These are phyloP conservation scores for Quercus wislizeni DNA, from an alignment of 306 rosid genomes.

Conservation along the genomic window DNA sequence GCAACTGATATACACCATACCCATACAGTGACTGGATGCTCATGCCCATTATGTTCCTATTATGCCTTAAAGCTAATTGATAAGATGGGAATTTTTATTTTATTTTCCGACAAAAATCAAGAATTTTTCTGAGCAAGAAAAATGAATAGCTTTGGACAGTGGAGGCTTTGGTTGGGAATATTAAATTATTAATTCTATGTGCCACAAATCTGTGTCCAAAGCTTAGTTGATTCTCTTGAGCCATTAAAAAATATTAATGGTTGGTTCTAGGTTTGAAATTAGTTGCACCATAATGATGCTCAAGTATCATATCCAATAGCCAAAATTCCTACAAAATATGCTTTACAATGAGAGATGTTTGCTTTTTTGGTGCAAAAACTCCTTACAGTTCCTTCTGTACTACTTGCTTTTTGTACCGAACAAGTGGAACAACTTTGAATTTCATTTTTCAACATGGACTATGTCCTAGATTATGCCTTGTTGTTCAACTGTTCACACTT, in stretches of 20 bases:
- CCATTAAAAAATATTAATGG: not conserved
- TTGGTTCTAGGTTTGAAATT: not conserved
- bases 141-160: not conserved
- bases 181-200: not conserved
- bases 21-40: not conserved
- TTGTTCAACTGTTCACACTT: conserved; percentile 9
- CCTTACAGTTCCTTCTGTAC: not conserved
- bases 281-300: not conserved
- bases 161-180: not conserved
- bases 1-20: too few species aligned
- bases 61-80: not conserved
- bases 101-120: not conserved
- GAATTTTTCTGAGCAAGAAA: not conserved
- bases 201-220: not conserved
- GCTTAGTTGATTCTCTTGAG: not conserved
- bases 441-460: not conserved
- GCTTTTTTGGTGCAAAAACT: not conserved
- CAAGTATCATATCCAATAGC: not conserved
- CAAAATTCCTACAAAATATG: not conserved
- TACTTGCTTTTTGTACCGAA: not conserved
- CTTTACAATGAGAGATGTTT: not conserved
- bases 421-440: not conserved
- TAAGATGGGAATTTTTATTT: not conserved
- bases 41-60: not conserved
- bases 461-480: not conserved